A percentile compares a stretch with the other conserved stretches of the same genome.
phyloP scores from a whole-genome alignment of 441 rosid species.

The Jatropha multifida region DNA sequence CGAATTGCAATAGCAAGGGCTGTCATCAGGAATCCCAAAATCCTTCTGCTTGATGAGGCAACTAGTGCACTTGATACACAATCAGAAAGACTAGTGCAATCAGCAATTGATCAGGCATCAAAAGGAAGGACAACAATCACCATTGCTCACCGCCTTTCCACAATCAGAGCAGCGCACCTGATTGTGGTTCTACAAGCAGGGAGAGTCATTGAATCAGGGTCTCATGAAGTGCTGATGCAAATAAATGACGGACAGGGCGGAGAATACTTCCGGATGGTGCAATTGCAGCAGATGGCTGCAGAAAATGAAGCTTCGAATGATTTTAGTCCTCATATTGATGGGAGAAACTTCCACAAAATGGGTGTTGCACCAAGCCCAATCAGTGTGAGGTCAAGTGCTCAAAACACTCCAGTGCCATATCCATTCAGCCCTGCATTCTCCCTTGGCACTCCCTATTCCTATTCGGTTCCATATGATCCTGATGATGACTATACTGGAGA shows the following conservation, averaged over 20 bases:
- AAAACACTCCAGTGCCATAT: slow-evolving; percentile 40
- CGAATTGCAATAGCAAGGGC: slow-evolving; percentile 73
- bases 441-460: slow-evolving; percentile 61
- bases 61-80: slow-evolving; percentile 69
- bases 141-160: slow-evolving; percentile 65
- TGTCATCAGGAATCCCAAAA: slow-evolving; percentile 59
- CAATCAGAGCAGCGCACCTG: slow-evolving; percentile 45
- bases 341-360: slow-evolving; percentile 27
- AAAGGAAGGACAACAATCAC: slow-evolving; percentile 59
- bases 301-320: slow-evolving; percentile 30
- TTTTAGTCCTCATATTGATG: slow-evolving; percentile 29
- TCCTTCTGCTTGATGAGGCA: slow-evolving; percentile 68
- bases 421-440: slow-evolving; percentile 65
- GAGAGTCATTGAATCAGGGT: slow-evolving; percentile 60
- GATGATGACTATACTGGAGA: slow-evolving; percentile 36
- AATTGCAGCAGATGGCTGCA: slow-evolving; percentile 40
- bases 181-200: slow-evolving; percentile 59
- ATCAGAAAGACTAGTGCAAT: slow-evolving; percentile 63
- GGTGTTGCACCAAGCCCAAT: slow-evolving; percentile 42
- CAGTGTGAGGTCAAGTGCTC: slow-evolving; percentile 42
- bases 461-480: slow-evolving; percentile 40
- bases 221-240: slow-evolving; percentile 51
- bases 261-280: slow-evolving; percentile 52
- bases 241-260: slow-evolving; percentile 37
- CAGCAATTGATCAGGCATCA: slow-evolving; percentile 61